Evolutionary conservation across 2,329 filamentous ascomycete genomes (phyloP).

Genomic region (Fusarium multiceps): DNA sequence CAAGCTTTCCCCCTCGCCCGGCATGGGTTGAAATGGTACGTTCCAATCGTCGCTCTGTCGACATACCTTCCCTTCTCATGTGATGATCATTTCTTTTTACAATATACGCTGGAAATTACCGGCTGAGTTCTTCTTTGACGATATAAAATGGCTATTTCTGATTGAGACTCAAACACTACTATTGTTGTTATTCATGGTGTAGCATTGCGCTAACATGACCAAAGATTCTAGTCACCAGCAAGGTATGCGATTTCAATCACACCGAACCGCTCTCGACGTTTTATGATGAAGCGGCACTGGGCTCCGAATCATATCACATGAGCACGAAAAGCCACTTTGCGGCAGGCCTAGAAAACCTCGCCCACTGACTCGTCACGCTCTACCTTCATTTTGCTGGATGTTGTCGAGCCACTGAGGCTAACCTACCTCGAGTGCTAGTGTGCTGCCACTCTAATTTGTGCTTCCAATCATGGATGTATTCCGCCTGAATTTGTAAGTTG

Average conservation of each 20-base stretch:
- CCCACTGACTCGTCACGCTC: slow-evolving; percentile 77
- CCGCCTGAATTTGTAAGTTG: slow-evolving; percentile 22
- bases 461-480: not conserved
- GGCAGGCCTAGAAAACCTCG: slow-evolving; percentile 99
- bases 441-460: not conserved
- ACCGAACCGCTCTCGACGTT: slow-evolving; percentile 43
- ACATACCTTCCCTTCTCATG: slow-evolving; percentile 28
- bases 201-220: slow-evolving; percentile 49
- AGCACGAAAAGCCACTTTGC: slow-evolving; percentile 88
- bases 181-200: slow-evolving; percentile 18
- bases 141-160: slow-evolving; percentile 90
- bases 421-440: slow-evolving; percentile 37
- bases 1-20: slow-evolving; percentile 4
- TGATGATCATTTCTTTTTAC: slow-evolving; percentile 74
- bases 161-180: slow-evolving; percentile 54
- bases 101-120: slow-evolving; percentile 94
- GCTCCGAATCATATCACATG: slow-evolving; percentile 81
- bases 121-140: slow-evolving; percentile 83
- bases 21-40: slow-evolving; percentile 48
- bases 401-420: slow-evolving; percentile 34
- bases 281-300: slow-evolving; percentile 96
- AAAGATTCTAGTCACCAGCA: slow-evolving; percentile 40
- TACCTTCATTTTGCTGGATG: slow-evolving; percentile 15
- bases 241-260: slow-evolving; percentile 49
- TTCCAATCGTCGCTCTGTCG: not conserved